A percentile compares a stretch with the other conserved stretches of the same genome.
These are phyloP conservation scores for Umbelopsis sp. DNA, from an alignment of 192 early-diverging fungal species.

Conservation along the genomic window DNA sequence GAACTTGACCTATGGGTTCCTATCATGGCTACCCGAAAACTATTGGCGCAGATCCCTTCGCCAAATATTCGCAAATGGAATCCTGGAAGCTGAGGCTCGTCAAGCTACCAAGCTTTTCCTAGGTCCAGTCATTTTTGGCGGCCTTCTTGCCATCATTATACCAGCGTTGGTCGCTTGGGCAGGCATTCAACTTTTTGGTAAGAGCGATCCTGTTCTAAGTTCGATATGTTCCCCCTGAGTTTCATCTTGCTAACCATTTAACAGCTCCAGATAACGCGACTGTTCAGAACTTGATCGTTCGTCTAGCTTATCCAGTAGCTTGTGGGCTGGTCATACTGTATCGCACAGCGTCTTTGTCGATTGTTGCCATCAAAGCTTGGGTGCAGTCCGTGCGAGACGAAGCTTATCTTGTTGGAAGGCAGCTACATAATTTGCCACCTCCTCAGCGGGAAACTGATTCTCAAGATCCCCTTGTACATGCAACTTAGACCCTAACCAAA, in stretches of 20 bases:
- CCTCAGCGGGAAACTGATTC: neutral
- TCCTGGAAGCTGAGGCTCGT: conserved; percentile 31
- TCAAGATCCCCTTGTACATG: conserved; percentile 17
- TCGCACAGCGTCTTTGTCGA: conserved; percentile 31
- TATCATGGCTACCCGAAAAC: conserved; percentile 54
- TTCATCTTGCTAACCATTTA: neutral
- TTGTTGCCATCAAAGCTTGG: conserved; percentile 67
- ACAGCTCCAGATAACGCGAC: conserved; percentile 29
- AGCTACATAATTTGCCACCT: conserved; percentile 76
- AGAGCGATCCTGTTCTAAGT: neutral
- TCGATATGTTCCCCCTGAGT: neutral
- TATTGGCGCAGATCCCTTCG: conserved; percentile 41
- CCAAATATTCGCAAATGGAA: conserved; percentile 36
- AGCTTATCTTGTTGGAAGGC: conserved; percentile 81
- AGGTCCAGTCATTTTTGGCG: conserved; percentile 33
- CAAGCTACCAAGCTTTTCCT: conserved; percentile 42
- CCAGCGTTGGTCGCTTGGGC: conserved; percentile 46
- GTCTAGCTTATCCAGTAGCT: conserved; percentile 44
- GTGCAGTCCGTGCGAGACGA: conserved; percentile 79
- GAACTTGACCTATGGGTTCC: conserved; percentile 58
- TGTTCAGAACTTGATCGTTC: conserved; percentile 29
- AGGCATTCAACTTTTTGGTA: conserved; percentile 32
- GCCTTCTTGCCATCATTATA: conserved; percentile 34
- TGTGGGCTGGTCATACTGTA: conserved; percentile 38
- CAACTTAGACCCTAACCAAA: neutral